phyloP scores from a whole-genome alignment of 1,139 yeast genomes.

The Yarrowia galli region DNA sequence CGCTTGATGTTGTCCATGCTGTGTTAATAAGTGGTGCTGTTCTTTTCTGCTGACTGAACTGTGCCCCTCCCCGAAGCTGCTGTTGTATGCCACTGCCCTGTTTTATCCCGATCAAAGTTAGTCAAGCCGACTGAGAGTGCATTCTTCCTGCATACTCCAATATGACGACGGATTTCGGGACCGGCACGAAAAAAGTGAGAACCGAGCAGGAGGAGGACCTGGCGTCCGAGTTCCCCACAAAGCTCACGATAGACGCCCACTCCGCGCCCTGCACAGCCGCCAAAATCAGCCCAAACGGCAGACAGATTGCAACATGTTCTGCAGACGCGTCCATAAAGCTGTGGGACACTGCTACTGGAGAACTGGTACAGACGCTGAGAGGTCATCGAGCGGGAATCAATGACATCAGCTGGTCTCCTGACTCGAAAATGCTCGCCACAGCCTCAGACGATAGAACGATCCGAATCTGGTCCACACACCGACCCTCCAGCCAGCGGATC shows the following conservation, averaged over 20 bases:
- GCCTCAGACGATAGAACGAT: constrained; percentile 88
- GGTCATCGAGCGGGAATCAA: constrained; percentile 78
- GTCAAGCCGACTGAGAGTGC: constrained; percentile 8
- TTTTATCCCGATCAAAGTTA: constrained; percentile 26
- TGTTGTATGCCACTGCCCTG: constrained; percentile 16
- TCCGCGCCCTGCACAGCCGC: constrained; percentile 24
- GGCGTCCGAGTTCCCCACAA: neutral
- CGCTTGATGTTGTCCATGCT: constrained; percentile 52
- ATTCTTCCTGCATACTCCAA: constrained; percentile 33
- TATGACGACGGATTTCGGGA: constrained; percentile 23
- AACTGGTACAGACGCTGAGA: constrained; percentile 53
- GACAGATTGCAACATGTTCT: constrained; percentile 63
- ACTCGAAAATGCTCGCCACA: constrained; percentile 75
- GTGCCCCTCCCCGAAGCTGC: constrained; percentile 12
- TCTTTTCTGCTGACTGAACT: too few species aligned
- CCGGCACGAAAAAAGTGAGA: constrained; percentile 9
- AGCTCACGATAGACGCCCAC: constrained; percentile 25
- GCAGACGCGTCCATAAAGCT: constrained; percentile 57
- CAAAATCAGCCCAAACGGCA: constrained; percentile 60
- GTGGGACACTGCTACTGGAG: constrained; percentile 53
- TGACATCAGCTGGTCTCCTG: constrained; percentile 77
- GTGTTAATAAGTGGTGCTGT: constrained; percentile 1
- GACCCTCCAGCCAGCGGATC: constrained; percentile 52
- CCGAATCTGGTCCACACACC: constrained; percentile 69
- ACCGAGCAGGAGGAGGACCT: constrained; percentile 14